Evolutionary conservation across 1,284 basidiomycete genomes (phyloP).

Genomic region (Melampsora americana): DNA sequence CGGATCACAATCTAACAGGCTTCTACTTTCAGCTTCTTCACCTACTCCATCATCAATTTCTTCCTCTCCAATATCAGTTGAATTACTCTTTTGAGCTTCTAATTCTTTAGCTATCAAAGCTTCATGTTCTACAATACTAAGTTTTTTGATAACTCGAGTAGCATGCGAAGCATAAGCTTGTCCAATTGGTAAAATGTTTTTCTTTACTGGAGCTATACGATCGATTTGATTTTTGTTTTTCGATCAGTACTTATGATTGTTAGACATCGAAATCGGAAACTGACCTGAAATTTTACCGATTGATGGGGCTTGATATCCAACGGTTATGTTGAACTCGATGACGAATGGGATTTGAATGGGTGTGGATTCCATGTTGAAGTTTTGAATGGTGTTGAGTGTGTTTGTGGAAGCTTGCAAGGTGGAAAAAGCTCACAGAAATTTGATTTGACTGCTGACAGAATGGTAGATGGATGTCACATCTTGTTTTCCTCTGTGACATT

Average conservation of each 20-base stretch:
- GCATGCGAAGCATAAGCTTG: slow-evolving; percentile 28
- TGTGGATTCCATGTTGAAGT: neutral
- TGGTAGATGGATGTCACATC: neutral
- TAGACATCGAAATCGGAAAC: neutral
- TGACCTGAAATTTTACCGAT: slow-evolving; percentile 22
- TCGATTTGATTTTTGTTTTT: neutral
- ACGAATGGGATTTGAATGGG: slow-evolving; percentile 10
- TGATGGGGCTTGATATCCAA: slow-evolving; percentile 6
- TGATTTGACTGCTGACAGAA: too few species aligned
- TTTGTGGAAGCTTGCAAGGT: neutral
- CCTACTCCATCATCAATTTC: slow-evolving; percentile 79
- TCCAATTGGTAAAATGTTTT: slow-evolving; percentile 22
- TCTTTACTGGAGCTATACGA: neutral
- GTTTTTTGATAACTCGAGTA: slow-evolving; percentile 15
- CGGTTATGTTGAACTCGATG: slow-evolving; percentile 21
- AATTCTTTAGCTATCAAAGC: slow-evolving; percentile 47
- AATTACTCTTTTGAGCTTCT: slow-evolving; percentile 59
- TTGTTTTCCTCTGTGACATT: neutral
- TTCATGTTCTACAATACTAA: slow-evolving; percentile 33
- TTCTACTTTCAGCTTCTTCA: slow-evolving; percentile 78
- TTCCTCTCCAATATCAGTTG: slow-evolving; percentile 62
- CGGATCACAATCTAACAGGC: slow-evolving; percentile 74
- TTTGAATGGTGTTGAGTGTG: too few species aligned
- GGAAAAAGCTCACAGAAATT: neutral
- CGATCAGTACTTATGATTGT: neutral